Evolutionary conservation across 805 yeast species (phyloP).

Genomic region (Kuraishia molischiana): DNA sequence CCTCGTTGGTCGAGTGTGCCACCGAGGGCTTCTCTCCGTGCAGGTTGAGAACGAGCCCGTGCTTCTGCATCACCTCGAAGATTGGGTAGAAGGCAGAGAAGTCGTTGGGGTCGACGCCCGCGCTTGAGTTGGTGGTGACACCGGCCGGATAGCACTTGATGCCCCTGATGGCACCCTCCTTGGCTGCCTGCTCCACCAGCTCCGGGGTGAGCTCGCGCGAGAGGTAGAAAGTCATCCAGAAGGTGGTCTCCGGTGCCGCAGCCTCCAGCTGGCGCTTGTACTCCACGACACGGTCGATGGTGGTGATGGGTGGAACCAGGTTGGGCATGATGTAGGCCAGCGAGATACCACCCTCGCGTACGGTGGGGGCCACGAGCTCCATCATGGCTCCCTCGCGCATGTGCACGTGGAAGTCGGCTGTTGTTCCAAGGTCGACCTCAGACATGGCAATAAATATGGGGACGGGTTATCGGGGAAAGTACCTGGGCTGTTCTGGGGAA

Average conservation of each 20-base stretch:
- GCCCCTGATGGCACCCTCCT: constrained; percentile 61
- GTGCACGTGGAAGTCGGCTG: constrained; percentile 95
- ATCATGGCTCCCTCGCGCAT: constrained; percentile 92
- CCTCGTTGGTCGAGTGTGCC: constrained; percentile 17
- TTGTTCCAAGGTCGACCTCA: constrained; percentile 36
- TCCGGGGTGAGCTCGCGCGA: constrained; percentile 78
- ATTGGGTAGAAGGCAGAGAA: constrained; percentile 83
- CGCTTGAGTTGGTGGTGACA: constrained; percentile 91
- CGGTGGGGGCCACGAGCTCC: constrained; percentile 84
- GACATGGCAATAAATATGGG: background rate
- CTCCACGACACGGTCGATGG: constrained; percentile 57
- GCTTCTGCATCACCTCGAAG: constrained; percentile 78
- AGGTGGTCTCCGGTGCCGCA: constrained; percentile 75
- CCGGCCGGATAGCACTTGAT: constrained; percentile 98
- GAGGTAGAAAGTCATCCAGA: constrained; percentile 84
- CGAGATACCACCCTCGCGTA: constrained; percentile 82
- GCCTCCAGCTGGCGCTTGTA: constrained; percentile 57
- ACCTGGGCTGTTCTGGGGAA: too few relatives aligned
- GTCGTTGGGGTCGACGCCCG: constrained; percentile 91
- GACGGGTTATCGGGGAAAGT: background rate
- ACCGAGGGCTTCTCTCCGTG: constrained; percentile 92
- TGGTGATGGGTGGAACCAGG: constrained; percentile 83
- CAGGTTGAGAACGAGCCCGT: constrained; percentile 69
- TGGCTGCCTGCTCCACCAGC: constrained; percentile 70
- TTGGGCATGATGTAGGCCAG: constrained; percentile 96